phyloP scores from a whole-genome alignment of 768 basidiomycete species.

The Jaapia argillacea region DNA sequence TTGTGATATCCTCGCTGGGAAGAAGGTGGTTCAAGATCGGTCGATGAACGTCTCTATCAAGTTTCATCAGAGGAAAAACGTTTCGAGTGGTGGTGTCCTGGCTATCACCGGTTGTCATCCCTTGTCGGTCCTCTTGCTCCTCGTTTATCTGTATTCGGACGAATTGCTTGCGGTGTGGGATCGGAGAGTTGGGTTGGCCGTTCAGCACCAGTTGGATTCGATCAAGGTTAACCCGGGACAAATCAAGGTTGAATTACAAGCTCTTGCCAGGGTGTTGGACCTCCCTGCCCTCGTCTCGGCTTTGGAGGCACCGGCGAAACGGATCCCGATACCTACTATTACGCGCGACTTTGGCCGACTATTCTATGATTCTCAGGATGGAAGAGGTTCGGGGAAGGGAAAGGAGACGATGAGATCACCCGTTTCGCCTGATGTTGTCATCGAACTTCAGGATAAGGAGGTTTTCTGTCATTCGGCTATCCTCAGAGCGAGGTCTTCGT shows the following conservation, averaged over 20 bases:
- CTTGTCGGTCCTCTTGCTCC: conserved; percentile 60
- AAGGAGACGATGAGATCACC: conserved; percentile 8
- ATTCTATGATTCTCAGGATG: conserved; percentile 28
- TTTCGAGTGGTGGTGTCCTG: conserved; percentile 17
- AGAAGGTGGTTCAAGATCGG: conserved; percentile 16
- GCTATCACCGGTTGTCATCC: conserved; percentile 47
- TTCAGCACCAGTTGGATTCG: conserved; percentile 28
- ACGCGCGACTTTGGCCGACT: conserved; percentile 38
- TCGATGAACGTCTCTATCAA: conserved; percentile 21
- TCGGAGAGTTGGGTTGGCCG: conserved; percentile 39
- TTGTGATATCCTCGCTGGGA: conserved; percentile 28
- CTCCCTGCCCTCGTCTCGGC: conserved; percentile 44
- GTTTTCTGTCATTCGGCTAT: conserved; percentile 64
- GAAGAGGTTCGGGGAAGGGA: background rate
- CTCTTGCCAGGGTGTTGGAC: conserved; percentile 46
- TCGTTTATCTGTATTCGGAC: conserved; percentile 88
- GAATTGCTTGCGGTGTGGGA: conserved; percentile 81
- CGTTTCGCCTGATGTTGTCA: conserved; percentile 54
- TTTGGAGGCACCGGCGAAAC: conserved; percentile 54
- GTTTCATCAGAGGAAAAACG: conserved; percentile 4
- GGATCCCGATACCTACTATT: conserved; percentile 37
- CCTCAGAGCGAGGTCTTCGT: conserved; percentile 72
- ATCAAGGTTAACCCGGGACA: conserved; percentile 32
- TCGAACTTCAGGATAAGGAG: conserved; percentile 58
- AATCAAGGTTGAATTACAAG: conserved; percentile 55